Evolutionary conservation across 1,284 basidiomycete genomes (phyloP).

Genomic region (Inonotus hispidus): DNA sequence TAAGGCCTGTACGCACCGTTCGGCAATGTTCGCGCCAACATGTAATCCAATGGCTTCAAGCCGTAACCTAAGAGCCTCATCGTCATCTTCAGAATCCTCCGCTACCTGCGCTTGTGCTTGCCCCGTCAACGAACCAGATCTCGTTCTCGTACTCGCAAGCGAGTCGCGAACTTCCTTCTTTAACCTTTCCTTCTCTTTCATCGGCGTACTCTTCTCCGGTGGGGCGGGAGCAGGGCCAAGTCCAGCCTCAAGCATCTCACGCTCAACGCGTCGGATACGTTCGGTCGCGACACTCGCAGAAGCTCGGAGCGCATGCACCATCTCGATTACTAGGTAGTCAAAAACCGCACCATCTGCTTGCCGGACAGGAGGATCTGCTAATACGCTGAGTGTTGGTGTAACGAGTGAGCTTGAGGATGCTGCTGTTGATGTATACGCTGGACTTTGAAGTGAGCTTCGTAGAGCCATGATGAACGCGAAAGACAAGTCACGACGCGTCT

Average conservation of each 20-base stretch:
- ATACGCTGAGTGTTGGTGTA: conserved; percentile 36
- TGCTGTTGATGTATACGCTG: conserved; percentile 24
- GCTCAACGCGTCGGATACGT: conserved; percentile 58
- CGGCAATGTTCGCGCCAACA: conserved; percentile 81
- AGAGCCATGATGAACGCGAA: conserved; percentile 27
- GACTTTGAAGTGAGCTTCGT: conserved; percentile 31
- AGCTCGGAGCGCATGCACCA: conserved; percentile 64
- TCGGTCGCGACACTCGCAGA: conserved; percentile 67
- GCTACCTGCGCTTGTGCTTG: not conserved
- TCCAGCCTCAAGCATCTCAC: conserved; percentile 71
- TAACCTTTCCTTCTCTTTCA: conserved; percentile 39
- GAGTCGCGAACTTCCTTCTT: conserved; percentile 50
- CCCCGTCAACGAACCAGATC: conserved; percentile 23
- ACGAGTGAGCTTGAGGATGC: conserved; percentile 31
- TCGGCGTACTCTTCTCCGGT: conserved; percentile 33
- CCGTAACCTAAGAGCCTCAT: conserved; percentile 62
- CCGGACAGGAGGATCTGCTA: conserved; percentile 55
- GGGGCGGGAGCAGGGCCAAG: conserved; percentile 46
- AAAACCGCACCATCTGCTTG: conserved; percentile 72
- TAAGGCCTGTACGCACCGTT: conserved; percentile 53
- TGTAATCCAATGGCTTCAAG: conserved; percentile 83
- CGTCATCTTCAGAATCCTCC: conserved; percentile 52
- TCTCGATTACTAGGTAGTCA: conserved; percentile 82
- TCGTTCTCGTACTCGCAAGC: conserved; percentile 40
- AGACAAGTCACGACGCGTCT: not conserved